Conservation (phyloP, 2,329 filamentous ascomycete species). For the Ceratocystis ficicola region DNA sequence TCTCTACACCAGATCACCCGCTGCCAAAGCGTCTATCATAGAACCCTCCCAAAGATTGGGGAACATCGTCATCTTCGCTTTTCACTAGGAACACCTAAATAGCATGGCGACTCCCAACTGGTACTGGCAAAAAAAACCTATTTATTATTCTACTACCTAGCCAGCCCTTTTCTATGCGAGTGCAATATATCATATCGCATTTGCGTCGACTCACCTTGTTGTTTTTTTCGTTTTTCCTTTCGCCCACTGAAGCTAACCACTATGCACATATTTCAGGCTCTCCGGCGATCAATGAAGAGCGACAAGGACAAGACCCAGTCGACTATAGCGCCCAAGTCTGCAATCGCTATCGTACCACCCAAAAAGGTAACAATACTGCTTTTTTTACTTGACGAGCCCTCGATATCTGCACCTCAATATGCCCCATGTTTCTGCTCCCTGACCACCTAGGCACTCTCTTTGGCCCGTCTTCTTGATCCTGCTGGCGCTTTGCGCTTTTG, state of each 20-base stretch:
- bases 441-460: background rate
- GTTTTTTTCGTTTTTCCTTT: background rate
- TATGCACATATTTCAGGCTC: conserved; percentile 46
- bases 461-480: background rate
- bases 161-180: background rate
- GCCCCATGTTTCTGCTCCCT: background rate
- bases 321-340: conserved; percentile 71
- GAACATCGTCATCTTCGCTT: background rate
- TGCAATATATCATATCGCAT: background rate
- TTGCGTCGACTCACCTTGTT: background rate
- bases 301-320: conserved; percentile 68
- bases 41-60: background rate
- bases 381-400: background rate
- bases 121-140: background rate
- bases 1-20: background rate
- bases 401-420: background rate
- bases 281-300: conserved; percentile 81
- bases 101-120: background rate
- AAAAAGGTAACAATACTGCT: conserved; percentile 60
- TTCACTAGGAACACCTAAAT: background rate
- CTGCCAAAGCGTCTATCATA: conserved; percentile 1
- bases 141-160: background rate
- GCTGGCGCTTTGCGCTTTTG: background rate
- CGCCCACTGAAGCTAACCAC: conserved; percentile 30
- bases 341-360: conserved; percentile 76